phyloP scores from a whole-genome alignment of 441 rosid species.

The Daphne laureola region DNA sequence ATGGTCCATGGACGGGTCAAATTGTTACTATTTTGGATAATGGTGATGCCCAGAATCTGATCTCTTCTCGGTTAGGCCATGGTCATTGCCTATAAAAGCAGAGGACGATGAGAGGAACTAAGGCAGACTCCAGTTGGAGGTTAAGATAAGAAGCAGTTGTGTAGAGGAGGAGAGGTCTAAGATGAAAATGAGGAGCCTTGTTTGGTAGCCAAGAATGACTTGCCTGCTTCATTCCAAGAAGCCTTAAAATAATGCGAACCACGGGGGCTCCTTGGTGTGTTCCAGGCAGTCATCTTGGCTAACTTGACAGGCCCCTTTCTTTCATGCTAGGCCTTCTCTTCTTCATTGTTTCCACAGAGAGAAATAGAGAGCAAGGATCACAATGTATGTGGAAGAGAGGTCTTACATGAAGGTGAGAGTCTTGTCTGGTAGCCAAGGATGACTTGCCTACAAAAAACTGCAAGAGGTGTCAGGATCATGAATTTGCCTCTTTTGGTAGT shows the following conservation, averaged over 20 bases:
- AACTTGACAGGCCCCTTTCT: constrained; percentile 19
- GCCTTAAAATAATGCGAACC: background rate
- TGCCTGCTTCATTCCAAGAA: constrained; percentile 19
- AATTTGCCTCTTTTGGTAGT: background rate
- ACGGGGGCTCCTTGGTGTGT: background rate
- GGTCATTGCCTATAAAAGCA: constrained; percentile 16
- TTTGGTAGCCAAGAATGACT: constrained; percentile 32
- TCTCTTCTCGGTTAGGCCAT: background rate
- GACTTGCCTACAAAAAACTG: constrained; percentile 15
- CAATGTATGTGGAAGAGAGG: constrained; percentile 11
- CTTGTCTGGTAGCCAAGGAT: constrained; percentile 24
- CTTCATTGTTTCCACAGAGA: constrained; percentile 4
- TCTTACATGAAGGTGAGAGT: constrained; percentile 21
- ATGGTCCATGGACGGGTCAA: constrained; percentile 9
- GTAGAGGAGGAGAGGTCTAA: constrained; percentile 13
- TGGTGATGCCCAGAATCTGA: constrained; percentile 7
- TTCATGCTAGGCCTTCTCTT: constrained; percentile 28
- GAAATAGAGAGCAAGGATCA: background rate
- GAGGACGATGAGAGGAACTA: background rate
- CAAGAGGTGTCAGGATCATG: background rate
- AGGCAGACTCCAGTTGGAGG: constrained; percentile 7
- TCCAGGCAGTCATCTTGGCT: constrained; percentile 32
- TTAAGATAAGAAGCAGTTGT: too few species aligned
- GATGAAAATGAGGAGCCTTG: constrained; percentile 20
- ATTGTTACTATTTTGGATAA: background rate